Percentiles rank a stretch among this genome's conserved stretches.
Conservation (phyloP, 208 protist species). For the Wallacemonas sp. region DNA sequence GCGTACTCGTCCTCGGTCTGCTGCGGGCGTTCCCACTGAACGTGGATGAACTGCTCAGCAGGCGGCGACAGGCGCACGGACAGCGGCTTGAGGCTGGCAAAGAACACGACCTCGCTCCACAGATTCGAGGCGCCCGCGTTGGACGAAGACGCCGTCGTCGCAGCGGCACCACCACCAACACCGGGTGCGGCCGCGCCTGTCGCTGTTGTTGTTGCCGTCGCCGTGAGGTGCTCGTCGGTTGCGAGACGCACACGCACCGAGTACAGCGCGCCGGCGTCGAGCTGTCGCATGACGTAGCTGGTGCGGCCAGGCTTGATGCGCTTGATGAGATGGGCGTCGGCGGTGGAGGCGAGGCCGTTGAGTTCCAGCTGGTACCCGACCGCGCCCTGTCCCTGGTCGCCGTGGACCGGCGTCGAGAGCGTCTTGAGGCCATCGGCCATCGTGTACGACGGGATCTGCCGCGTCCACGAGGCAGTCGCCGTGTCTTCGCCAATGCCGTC, state of each 20-base stretch:
- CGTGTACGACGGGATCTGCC: slow-evolving; percentile 45
- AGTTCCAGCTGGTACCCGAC: slow-evolving; percentile 86
- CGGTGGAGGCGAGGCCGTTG: slow-evolving; percentile 47
- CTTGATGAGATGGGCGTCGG: slow-evolving; percentile 66
- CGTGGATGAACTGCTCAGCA: slow-evolving; percentile 78
- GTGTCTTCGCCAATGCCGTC: slow-evolving; percentile 82
- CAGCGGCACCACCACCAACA: not conserved
- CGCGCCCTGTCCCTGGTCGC: slow-evolving; percentile 38
- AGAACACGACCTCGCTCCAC: slow-evolving; percentile 72
- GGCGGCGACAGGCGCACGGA: slow-evolving; percentile 38
- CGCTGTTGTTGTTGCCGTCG: not conserved
- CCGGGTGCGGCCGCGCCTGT: not conserved
- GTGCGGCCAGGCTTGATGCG: slow-evolving; percentile 69
- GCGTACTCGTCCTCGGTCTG: slow-evolving; percentile 68
- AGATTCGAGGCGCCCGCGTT: slow-evolving; percentile 37
- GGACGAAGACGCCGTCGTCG: not conserved
- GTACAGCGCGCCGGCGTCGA: slow-evolving; percentile 85
- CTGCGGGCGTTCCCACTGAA: slow-evolving; percentile 71
- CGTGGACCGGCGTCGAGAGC: slow-evolving; percentile 32
- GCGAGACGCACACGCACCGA: slow-evolving; percentile 66
- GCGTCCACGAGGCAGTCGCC: slow-evolving; percentile 67
- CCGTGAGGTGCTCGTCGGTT: slow-evolving; percentile 43
- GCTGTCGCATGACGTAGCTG: slow-evolving; percentile 66
- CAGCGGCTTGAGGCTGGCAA: slow-evolving; percentile 86
- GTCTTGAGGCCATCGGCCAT: slow-evolving; percentile 62